Evolutionary conservation across 768 basidiomycete species (phyloP), one percentile per base, ranked within the genome.

Genomic region (Cubamyces sp.): DNA sequence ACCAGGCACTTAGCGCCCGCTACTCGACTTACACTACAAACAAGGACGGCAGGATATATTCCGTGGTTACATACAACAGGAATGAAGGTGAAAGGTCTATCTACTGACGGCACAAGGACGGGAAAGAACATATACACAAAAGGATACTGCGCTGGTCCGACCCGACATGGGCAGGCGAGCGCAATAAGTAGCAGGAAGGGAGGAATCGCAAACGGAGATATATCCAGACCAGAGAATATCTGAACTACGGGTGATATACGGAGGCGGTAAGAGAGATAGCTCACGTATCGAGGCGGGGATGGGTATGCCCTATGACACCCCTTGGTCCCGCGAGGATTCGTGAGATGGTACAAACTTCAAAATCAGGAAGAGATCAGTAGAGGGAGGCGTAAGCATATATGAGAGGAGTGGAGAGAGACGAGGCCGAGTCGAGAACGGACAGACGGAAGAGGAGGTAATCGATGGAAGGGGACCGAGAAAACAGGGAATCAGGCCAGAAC

Each of bases 261-360:
- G 34, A 34, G 34, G 42, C 43, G 45, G 47, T 14, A 51, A 25
- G 8, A 2, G 25, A 42, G 15, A 12, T 16, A 18, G 16, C 19
- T 43, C 28, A 43, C 14, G 11, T 4, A 58, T 23, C 19, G 18
- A 51, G 34, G 26, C 28, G 28, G 23, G n/a, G 48, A 37, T 19
- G 59, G 56, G 61, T 30, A 51, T 66, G 67, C 67, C 67, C 67
- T 68, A 55, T 62, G 67, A 68, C 67, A 66, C 48, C 64, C 67
- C 57, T 41, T 56, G 21, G 43, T 40, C 52, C 54, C 25, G 51
- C 50, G 52, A 47, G 11, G 19, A 42, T 41, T 23, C 28, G 48
- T 34, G 37, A 28, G 26, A 23, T 49, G 15, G 26, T 49, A 49
- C 34, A 34, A 34, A 43, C 5, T n/a, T 5, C 39, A 40, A 40